Base-by-base conservation (phyloP, 108 stramenopile species). In the Fragilaria crotonensis region DNA sequence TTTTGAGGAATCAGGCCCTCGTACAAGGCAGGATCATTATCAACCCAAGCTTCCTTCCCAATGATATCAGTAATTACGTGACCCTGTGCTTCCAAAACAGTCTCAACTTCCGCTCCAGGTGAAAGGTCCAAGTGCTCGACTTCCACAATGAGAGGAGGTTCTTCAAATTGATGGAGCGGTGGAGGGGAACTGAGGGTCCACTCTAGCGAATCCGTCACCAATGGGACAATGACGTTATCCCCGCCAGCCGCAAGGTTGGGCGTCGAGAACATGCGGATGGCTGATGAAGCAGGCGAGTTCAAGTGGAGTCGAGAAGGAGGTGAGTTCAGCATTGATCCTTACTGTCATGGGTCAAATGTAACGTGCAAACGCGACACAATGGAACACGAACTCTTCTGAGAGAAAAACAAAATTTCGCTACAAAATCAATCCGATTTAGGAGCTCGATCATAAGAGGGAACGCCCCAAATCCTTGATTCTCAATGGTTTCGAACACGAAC, bases 121-220 rank as follows among this genome's bases (percentile, higher is more conserved):
- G 72, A 63, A 48, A 86, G 48, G 54, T 72, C 75, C 57, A 93
- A 72, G 66, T 93, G 91, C 36, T 89, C 91, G 20, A 81, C 80
- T 64, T 97, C 96, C 18, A 95, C 95, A 46, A 97, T 88, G 75
- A 97, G 85, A 31, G 97, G 97, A 25, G 97, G 94, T 77, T 98
- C 97, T 44, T 85, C 83, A 69, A 98, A 98, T 84, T 96, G 95
- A 85, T 98, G 97, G 73, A 96, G 80, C 26, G 95, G 95, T 22
- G 96, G 95, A 48, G 97, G 97, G 53, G 76, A 85, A 11, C 86
- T 85, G 31, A 98, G 84, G 20, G 91, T 85, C 87, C 95, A 96
- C 73, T 98, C 97, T 67, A 98, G 83, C 17, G 96, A 93, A 59
- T 96, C 91, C 57, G 86, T 83, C 61, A 95, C 82, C 71, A 90